phyloP scores from a whole-genome alignment of 1,284 basidiomycete species.

The Boletus calvinii region DNA sequence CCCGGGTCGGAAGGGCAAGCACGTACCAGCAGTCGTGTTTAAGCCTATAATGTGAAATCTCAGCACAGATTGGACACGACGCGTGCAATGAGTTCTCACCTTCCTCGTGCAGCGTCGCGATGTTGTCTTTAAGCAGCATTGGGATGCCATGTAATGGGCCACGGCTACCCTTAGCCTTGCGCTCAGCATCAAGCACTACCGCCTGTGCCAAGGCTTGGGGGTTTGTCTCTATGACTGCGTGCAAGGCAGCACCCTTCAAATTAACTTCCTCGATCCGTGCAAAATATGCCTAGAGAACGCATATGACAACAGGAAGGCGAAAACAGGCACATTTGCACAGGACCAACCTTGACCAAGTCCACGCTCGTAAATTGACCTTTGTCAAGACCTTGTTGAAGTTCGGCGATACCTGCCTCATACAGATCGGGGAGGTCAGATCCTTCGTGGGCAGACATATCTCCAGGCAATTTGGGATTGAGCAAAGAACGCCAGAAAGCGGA shows the following conservation, averaged over 20 bases:
- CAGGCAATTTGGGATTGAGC: slow-evolving; percentile 7
- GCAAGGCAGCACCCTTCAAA: slow-evolving; percentile 53
- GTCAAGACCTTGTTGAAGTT: slow-evolving; percentile 33
- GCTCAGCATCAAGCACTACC: slow-evolving; percentile 53
- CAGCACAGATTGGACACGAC: slow-evolving; percentile 13
- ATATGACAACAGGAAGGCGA: not conserved
- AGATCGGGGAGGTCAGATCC: slow-evolving; percentile 24
- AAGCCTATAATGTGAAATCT: slow-evolving; percentile 43
- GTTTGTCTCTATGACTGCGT: slow-evolving; percentile 65
- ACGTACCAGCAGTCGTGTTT: slow-evolving; percentile 54
- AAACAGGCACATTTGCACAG: not conserved
- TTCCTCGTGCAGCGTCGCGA: slow-evolving; percentile 42
- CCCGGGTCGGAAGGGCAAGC: not conserved
- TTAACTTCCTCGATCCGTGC: slow-evolving; percentile 73
- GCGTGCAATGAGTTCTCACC: slow-evolving; percentile 38
- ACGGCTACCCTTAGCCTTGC: slow-evolving; percentile 45
- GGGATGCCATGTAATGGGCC: slow-evolving; percentile 69
- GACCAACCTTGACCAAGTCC: slow-evolving; percentile 31
- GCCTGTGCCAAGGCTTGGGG: slow-evolving; percentile 58
- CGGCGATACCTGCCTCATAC: slow-evolving; percentile 33
- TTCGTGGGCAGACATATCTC: slow-evolving; percentile 14
- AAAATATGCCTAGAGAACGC: slow-evolving; percentile 56
- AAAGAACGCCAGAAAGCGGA: slow-evolving; percentile 8
- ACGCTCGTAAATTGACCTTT: slow-evolving; percentile 30
- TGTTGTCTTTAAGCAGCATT: slow-evolving; percentile 46